Conservation (phyloP, 2,329 filamentous ascomycete species). For the Fusarium papillatum region DNA sequence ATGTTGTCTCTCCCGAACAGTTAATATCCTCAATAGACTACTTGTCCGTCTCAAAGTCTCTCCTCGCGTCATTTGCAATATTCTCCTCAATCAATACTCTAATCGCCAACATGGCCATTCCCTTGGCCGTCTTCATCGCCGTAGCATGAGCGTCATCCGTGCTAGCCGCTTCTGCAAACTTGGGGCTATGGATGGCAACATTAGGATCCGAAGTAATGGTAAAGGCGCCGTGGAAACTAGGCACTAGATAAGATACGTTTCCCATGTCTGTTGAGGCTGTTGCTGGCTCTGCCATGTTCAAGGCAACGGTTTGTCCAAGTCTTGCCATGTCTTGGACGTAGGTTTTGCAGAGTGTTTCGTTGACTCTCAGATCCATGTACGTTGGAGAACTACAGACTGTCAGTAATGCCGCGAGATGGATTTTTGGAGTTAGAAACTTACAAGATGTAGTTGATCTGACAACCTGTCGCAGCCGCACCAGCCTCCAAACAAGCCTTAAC, state of each 20-base stretch:
- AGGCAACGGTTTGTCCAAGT: conserved; percentile 41
- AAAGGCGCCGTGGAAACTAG: conserved; percentile 63
- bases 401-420: not conserved
- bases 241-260: conserved; percentile 62
- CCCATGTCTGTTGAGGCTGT: conserved; percentile 64
- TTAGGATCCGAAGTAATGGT: conserved; percentile 49
- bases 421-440: not conserved
- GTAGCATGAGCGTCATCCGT: conserved; percentile 54
- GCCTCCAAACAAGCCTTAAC: not conserved
- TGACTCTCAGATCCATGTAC: conserved; percentile 61
- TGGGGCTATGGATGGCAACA: conserved; percentile 54
- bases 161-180: conserved; percentile 59
- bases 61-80: conserved; percentile 26
- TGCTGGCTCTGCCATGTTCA: conserved; percentile 54
- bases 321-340: conserved; percentile 59
- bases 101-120: conserved; percentile 55
- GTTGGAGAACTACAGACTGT: not conserved
- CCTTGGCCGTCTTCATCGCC: conserved; percentile 60
- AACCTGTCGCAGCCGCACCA: not conserved
- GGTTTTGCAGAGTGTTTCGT: conserved; percentile 57
- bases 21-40: not conserved
- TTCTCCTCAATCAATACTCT: conserved; percentile 45
- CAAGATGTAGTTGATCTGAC: not conserved
- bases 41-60: conserved; percentile 30
- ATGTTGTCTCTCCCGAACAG: not conserved